These are phyloP conservation scores for Luffa acutangula DNA, from an alignment of 306 rosid genomes.

Conservation along the genomic window DNA sequence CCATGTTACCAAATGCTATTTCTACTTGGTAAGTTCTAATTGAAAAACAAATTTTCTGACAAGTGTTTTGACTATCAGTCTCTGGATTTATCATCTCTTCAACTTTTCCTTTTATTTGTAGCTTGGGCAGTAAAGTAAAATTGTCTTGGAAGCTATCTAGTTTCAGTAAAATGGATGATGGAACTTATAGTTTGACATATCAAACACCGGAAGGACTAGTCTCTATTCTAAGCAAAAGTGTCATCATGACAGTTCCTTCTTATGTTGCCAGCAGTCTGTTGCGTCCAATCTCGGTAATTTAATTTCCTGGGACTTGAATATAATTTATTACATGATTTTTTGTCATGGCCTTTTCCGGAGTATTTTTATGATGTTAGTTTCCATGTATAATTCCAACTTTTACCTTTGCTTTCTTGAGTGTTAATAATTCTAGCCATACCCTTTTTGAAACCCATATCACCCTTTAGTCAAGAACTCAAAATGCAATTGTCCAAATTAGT, in stretches of 20 bases:
- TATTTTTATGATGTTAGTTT: background rate
- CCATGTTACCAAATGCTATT: slow-evolving; percentile 83
- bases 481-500: background rate
- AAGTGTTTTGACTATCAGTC: background rate
- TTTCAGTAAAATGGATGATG: slow-evolving; percentile 56
- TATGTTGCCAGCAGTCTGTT: slow-evolving; percentile 62
- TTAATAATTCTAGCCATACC: background rate
- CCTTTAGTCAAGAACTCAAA: background rate
- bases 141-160: slow-evolving; percentile 85
- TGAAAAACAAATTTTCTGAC: background rate
- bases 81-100: background rate
- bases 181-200: slow-evolving; percentile 64
- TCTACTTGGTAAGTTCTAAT: slow-evolving; percentile 45
- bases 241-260: slow-evolving; percentile 88
- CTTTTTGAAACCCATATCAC: background rate
- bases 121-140: slow-evolving; percentile 78
- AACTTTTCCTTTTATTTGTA: slow-evolving; percentile 25
- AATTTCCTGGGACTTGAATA: slow-evolving; percentile 16
- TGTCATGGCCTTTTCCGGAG: background rate
- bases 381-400: background rate
- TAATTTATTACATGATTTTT: background rate
- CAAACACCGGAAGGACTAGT: slow-evolving; percentile 86
- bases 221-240: slow-evolving; percentile 59
- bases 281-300: slow-evolving; percentile 76
- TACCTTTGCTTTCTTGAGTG: background rate